phyloP scores from a whole-genome alignment of 148 eudicot species.

The Nepenthes mirabilis region DNA sequence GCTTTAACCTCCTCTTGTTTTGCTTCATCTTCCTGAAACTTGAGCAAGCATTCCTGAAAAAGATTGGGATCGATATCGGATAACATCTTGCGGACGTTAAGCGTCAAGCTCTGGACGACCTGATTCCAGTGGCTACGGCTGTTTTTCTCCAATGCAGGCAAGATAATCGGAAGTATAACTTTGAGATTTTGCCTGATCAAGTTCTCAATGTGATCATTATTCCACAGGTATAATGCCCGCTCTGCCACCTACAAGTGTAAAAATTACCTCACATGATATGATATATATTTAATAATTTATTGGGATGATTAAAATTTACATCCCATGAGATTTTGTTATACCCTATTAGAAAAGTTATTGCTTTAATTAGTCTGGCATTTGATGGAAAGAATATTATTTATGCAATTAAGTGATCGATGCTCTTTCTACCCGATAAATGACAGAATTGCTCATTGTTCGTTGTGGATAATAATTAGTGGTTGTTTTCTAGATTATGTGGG shows the following conservation, averaged over 20 bases:
- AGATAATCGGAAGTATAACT: constrained; percentile 29
- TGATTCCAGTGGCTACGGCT: constrained; percentile 34
- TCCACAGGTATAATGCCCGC: constrained; percentile 35
- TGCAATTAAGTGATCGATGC: no score
- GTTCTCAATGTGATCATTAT: constrained; percentile 34
- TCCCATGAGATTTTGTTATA: no score
- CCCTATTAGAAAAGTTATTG: no score
- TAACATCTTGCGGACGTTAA: constrained; percentile 31
- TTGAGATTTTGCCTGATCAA: constrained; percentile 32
- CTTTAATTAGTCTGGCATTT: no score
- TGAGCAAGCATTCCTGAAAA: constrained; percentile 24
- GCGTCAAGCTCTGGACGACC: constrained; percentile 36
- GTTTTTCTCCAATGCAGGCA: constrained; percentile 32
- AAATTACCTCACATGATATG: not conserved
- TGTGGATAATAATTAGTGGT: no score
- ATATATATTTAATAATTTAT: no score
- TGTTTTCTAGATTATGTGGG: no score
- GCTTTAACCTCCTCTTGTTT: constrained; percentile 16
- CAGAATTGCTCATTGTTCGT: no score
- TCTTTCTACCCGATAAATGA: no score
- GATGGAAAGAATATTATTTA: no score
- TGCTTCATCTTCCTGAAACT: constrained; percentile 31
- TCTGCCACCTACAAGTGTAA: constrained; percentile 31
- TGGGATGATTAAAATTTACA: not conserved
- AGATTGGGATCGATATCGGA: constrained; percentile 29